Evolutionary conservation across 352 stramenopile species (phyloP).

Genomic region (Plasmopara muralis): DNA sequence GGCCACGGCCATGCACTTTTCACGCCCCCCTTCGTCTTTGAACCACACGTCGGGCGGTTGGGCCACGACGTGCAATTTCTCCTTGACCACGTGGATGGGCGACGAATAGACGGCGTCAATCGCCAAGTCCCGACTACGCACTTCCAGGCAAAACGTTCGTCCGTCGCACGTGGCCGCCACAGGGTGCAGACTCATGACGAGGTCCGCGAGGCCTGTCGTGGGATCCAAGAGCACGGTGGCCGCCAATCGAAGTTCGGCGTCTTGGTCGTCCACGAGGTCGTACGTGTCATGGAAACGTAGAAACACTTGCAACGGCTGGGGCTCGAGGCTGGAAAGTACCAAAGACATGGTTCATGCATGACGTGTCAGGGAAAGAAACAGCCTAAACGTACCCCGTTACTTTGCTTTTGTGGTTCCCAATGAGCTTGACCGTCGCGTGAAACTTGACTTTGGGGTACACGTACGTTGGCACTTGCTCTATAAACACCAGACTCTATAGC

Average conservation of each 20-base stretch:
- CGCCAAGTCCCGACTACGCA: conserved; percentile 39
- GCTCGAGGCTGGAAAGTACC: conserved; percentile 17
- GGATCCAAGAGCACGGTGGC: conserved; percentile 27
- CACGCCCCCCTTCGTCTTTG: conserved; percentile 94
- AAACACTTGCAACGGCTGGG: conserved; percentile 41
- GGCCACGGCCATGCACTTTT: conserved; percentile 92
- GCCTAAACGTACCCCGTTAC: conserved; percentile 49
- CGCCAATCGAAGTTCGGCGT: conserved; percentile 27
- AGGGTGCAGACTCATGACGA: conserved; percentile 41
- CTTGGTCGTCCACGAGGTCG: conserved; percentile 60
- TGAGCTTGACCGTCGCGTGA: conserved; percentile 48
- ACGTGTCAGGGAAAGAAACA: too few relatives aligned
- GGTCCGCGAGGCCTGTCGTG: conserved; percentile 32
- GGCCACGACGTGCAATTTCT: conserved; percentile 69
- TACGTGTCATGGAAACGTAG: conserved; percentile 73
- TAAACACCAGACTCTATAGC: conserved; percentile 50
- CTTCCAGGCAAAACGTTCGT: conserved; percentile 64
- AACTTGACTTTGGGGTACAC: conserved; percentile 62
- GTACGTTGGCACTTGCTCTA: conserved; percentile 43
- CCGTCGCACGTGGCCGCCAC: conserved; percentile 53
- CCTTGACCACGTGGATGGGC: conserved; percentile 60
- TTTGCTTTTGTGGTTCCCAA: conserved; percentile 51
- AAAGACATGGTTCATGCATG: conserved; percentile 1
- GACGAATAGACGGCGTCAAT: conserved; percentile 61
- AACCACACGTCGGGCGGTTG: conserved; percentile 91